Percentiles rank a stretch among this genome's conserved stretches.
Conservation (phyloP, 371 early-diverging fungal genomes). For the Mucor mucedo region DNA sequence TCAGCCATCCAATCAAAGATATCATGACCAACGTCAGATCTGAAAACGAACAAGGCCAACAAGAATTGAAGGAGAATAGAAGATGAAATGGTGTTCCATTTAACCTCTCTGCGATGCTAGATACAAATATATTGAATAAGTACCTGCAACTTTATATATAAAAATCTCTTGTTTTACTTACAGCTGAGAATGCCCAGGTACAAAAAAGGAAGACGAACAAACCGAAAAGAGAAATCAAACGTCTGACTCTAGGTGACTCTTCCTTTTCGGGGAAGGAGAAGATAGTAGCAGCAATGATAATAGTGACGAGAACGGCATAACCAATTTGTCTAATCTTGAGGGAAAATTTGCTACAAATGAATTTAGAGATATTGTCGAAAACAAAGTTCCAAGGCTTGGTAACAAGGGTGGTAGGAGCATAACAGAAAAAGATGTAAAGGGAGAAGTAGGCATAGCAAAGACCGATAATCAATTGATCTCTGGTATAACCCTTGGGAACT, state of each 20-base stretch:
- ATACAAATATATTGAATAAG: not conserved
- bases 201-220: conserved; percentile 59
- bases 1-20: conserved; percentile 76
- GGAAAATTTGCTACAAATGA: not conserved
- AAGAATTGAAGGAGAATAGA: conserved; percentile 77
- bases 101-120: conserved; percentile 63
- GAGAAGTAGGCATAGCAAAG: conserved; percentile 35
- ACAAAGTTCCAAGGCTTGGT: conserved; percentile 22
- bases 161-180: conserved; percentile 18
- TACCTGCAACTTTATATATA: not conserved
- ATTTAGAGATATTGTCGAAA: not conserved
- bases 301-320: conserved; percentile 26
- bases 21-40: conserved; percentile 69
- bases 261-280: conserved; percentile 54
- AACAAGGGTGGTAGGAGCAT: conserved; percentile 27
- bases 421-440: conserved; percentile 25
- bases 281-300: conserved; percentile 57
- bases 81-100: conserved; percentile 74
- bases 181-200: conserved; percentile 59
- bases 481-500: conserved; percentile 37
- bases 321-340: not conserved
- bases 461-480: conserved; percentile 34
- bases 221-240: conserved; percentile 76
- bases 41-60: conserved; percentile 80
- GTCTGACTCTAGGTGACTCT: conserved; percentile 60